A percentile compares a stretch with the other conserved stretches of the same genome.
These are phyloP conservation scores for Pyrenophora seminiperda DNA, from an alignment of 2,329 filamentous ascomycete species.

Conservation along the genomic window DNA sequence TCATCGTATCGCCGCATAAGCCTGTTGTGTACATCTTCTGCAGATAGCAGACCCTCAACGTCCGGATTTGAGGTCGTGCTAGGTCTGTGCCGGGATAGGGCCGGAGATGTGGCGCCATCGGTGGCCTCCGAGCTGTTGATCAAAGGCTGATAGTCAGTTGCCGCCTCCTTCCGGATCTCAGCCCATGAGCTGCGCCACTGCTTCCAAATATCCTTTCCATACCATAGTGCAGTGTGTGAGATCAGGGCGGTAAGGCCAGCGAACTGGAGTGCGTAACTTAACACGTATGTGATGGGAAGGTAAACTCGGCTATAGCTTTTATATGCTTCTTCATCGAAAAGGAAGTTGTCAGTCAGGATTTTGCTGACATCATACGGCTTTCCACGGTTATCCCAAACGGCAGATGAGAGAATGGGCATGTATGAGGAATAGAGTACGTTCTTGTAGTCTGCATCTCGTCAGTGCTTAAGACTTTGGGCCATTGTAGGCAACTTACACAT, in stretches of 20 bases:
- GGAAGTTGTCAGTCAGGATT: slow-evolving; percentile 76
- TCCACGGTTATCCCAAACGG: slow-evolving; percentile 85
- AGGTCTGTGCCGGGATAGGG: slow-evolving; percentile 23
- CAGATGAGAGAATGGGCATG: slow-evolving; percentile 82
- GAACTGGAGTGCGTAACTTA: slow-evolving; percentile 86
- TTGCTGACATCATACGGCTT: slow-evolving; percentile 79
- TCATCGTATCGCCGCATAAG: slow-evolving; percentile 84
- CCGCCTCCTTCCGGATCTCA: slow-evolving; percentile 58
- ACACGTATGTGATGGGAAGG: slow-evolving; percentile 82
- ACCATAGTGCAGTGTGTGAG: slow-evolving; percentile 83
- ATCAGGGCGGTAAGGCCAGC: slow-evolving; percentile 79
- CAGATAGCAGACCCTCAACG: slow-evolving; percentile 63
- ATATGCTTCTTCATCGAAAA: slow-evolving; percentile 79
- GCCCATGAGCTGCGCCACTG: slow-evolving; percentile 74
- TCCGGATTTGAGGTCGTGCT: slow-evolving; percentile 46
- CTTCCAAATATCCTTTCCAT: slow-evolving; percentile 78
- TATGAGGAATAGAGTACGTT: slow-evolving; percentile 82
- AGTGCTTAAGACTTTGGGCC: slow-evolving; percentile 1
- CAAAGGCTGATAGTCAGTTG: slow-evolving; percentile 43
- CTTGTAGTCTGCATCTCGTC: slow-evolving; percentile 62
- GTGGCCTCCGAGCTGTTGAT: slow-evolving; percentile 43
- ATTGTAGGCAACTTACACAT: slow-evolving; percentile 57
- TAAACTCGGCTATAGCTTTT: slow-evolving; percentile 82
- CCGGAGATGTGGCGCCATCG: slow-evolving; percentile 27
- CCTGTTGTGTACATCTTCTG: slow-evolving; percentile 82